Percentiles rank a stretch among this genome's conserved stretches.
These are phyloP conservation scores for Aspergillus diversus DNA, from an alignment of 495 filamentous ascomycete species.

Conservation along the genomic window DNA sequence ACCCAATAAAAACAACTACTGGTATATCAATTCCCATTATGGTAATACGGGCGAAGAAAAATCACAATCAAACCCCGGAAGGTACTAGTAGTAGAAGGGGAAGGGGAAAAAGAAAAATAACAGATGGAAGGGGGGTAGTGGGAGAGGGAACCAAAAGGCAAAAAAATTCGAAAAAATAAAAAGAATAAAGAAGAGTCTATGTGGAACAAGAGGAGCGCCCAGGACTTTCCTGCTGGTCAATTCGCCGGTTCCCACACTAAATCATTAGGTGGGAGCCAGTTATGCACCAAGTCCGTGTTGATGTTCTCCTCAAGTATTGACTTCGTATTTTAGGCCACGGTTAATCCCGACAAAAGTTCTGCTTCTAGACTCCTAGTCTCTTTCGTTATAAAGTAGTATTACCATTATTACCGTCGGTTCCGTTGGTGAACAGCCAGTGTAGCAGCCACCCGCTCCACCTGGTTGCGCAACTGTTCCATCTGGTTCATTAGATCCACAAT, in stretches of 20 bases:
- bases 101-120: not conserved
- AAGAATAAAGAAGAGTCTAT: not conserved
- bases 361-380: not conserved
- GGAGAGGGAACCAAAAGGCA: not conserved
- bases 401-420: constrained; percentile 17
- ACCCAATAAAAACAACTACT: too few species aligned
- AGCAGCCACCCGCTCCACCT: constrained; percentile 43
- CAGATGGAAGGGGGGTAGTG: not conserved
- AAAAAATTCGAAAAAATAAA: constrained; percentile 2
- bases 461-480: constrained; percentile 43
- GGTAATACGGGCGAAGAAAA: too few species aligned
- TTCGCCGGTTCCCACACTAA: constrained; percentile 24
- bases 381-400: not conserved
- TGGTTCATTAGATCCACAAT: constrained; percentile 42
- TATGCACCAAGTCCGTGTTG: constrained; percentile 26
- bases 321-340: constrained; percentile 12
- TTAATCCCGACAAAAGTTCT: constrained; percentile 2
- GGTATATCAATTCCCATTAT: too few species aligned
- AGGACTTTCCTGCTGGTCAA: constrained; percentile 15
- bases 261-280: constrained; percentile 17
- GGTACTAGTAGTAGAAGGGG: too few species aligned
- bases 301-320: constrained; percentile 12
- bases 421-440: constrained; percentile 30
- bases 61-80: too few species aligned
- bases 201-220: not conserved